Evolutionary conservation across 2,329 filamentous ascomycete species (phyloP).

Genomic region (Ophiostoma piceae): DNA sequence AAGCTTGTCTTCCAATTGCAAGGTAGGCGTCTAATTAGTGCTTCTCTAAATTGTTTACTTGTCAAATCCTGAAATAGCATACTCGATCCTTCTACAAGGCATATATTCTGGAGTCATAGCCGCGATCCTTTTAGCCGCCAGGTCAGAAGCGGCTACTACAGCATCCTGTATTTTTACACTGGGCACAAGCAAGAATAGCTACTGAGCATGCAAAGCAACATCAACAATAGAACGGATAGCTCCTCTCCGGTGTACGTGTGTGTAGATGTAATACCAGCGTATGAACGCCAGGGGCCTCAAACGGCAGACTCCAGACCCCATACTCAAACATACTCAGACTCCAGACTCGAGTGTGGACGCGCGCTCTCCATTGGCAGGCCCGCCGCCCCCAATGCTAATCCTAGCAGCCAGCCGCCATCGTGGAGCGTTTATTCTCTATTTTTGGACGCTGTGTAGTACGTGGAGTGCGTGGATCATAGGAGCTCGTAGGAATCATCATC

Average conservation of each 20-base stretch:
- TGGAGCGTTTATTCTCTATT: slow-evolving; percentile 9
- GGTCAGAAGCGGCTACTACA: background rate
- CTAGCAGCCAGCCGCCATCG: background rate
- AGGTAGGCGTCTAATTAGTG: background rate
- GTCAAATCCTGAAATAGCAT: background rate
- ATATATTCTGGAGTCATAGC: slow-evolving; percentile 1
- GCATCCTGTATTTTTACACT: background rate
- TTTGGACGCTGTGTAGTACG: background rate
- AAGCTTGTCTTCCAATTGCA: no score
- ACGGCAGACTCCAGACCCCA: background rate
- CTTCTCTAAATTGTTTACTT: background rate
- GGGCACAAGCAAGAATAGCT: background rate
- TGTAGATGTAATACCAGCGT: slow-evolving; percentile 3
- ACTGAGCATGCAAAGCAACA: background rate
- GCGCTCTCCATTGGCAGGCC: background rate
- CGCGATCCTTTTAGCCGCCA: background rate
- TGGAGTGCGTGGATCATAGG: background rate
- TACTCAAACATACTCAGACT: background rate
- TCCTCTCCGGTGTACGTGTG: background rate
- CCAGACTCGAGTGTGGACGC: background rate
- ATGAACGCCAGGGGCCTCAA: background rate
- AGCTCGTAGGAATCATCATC: background rate
- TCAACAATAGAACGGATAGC: slow-evolving; percentile 3
- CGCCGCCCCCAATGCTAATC: slow-evolving; percentile 3
- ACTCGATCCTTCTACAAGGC: background rate